phyloP scores from a whole-genome alignment of 176 grass and related monocot species.

The Zoysia pacifica region DNA sequence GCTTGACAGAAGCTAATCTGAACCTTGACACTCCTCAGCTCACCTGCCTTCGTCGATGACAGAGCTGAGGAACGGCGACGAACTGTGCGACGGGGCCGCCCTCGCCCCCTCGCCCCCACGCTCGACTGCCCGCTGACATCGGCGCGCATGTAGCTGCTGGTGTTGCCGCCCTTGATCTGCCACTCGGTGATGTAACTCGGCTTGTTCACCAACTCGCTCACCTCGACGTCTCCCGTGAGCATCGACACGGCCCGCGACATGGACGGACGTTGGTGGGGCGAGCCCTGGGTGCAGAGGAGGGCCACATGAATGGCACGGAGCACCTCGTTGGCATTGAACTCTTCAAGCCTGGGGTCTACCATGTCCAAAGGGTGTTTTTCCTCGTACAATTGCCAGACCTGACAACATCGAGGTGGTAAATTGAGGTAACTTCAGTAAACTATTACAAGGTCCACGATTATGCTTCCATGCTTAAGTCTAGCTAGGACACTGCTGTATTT shows the following conservation, averaged over 20 bases:
- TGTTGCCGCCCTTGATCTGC: conserved; percentile 59
- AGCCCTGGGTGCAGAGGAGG: conserved; percentile 72
- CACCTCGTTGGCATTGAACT: conserved; percentile 45
- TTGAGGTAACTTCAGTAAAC: neutral
- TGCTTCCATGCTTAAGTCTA: neutral
- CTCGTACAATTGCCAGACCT: conserved; percentile 80
- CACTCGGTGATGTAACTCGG: conserved; percentile 79
- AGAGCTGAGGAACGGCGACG: conserved; percentile 39
- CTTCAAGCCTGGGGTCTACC: conserved; percentile 48
- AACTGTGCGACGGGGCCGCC: neutral
- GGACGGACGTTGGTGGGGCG: conserved; percentile 57
- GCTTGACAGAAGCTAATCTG: no score
- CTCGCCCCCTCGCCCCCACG: neutral
- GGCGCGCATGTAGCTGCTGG: conserved; percentile 38
- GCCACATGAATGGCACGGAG: conserved; percentile 60
- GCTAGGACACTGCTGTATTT: no score
- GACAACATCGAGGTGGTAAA: conserved; percentile 15
- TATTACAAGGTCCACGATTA: neutral
- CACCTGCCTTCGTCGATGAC: conserved; percentile 45
- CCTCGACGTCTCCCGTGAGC: conserved; percentile 53
- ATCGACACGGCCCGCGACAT: conserved; percentile 79
- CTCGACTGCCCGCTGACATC: conserved; percentile 22
- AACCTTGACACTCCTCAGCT: no score
- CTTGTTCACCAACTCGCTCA: conserved; percentile 42
- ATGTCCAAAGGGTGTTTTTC: conserved; percentile 48